Evolutionary conservation across 2,329 filamentous ascomycete genomes (phyloP), one percentile per base, ranked within the genome.

Genomic region (Trichoderma sp.): DNA sequence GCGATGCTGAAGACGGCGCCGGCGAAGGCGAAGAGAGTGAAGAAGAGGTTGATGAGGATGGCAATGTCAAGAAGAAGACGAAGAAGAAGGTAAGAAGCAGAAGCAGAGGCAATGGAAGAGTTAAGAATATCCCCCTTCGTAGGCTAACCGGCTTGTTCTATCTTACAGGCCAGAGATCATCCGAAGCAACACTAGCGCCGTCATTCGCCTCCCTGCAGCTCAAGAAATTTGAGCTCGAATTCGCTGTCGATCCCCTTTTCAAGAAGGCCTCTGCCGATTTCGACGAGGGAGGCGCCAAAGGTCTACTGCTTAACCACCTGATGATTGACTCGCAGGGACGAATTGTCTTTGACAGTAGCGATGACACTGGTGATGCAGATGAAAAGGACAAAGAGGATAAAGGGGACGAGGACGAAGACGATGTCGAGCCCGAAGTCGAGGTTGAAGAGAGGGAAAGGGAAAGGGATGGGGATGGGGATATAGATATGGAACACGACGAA

Each of bases 241-340:
- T 99, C 79, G 92, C 95, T 0, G 96, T 99, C 6, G 97, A 99
- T 81, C 97, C 97, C 3, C 86, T 99, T n/a, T 99, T 99, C 89
- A 99, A 99, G 82, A 99, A 99, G 82, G 96, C 96, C 0, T 97
- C 96, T 6, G 97, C 97, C 60, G 97, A 99, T 85, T 99, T 99
- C 79, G 97, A 99, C 82, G 97, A 99, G 85, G 97, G 97, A 24
- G 97, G 97, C 75, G 97, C 97, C 75, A 99, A 98, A 84, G 97
- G 97, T 24, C 88, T 99, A 59, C 88, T 99, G 24, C 89, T 99
- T 38, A 99, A 99, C 81, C 96, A 99, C 84, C 88, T 99, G n/a
- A 94, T 96, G 81, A 98, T 99, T 78, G 97, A 99, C 83, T 91
- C 91, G 2, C 91, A 95, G 78, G 97, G 97, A 59, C 91, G 96